These are phyloP conservation scores for Zygosaccharomyces rouxii DNA, from an alignment of 805 yeast species.

Conservation along the genomic window DNA sequence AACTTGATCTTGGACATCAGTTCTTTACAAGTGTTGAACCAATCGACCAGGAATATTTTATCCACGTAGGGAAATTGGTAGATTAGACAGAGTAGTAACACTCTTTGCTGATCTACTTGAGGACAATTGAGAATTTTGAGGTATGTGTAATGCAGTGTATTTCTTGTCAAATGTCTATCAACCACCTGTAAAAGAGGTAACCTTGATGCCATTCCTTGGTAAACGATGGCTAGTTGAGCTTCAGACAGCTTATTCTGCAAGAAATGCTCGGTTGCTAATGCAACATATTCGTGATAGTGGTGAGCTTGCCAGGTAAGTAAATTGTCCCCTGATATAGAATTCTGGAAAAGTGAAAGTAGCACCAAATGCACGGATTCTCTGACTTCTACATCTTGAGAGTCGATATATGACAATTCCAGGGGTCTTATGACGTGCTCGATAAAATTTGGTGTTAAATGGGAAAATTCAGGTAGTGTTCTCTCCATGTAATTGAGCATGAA, in stretches of 20 bases:
- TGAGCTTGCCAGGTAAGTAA: slow-evolving; percentile 19
- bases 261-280: slow-evolving; percentile 18
- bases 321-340: background rate
- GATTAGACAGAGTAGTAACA: slow-evolving; percentile 23
- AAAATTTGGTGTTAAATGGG: slow-evolving; percentile 3
- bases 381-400: slow-evolving; percentile 12
- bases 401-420: slow-evolving; percentile 9
- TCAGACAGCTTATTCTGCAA: slow-evolving; percentile 12
- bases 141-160: slow-evolving; percentile 22
- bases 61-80: slow-evolving; percentile 19
- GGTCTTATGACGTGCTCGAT: slow-evolving; percentile 13
- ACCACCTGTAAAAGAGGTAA: slow-evolving; percentile 9
- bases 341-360: slow-evolving; percentile 17
- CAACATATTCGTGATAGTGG: slow-evolving; percentile 15
- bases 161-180: slow-evolving; percentile 19
- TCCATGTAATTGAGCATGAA: slow-evolving; percentile 26
- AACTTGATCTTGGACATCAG: slow-evolving; percentile 11
- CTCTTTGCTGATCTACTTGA: slow-evolving; percentile 8
- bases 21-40: slow-evolving; percentile 29
- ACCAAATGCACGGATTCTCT: slow-evolving; percentile 27
- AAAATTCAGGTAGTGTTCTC: slow-evolving; percentile 11
- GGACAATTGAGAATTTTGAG: slow-evolving; percentile 15
- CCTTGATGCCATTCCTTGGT: slow-evolving; percentile 15
- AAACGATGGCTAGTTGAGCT: slow-evolving; percentile 22
- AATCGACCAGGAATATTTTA: slow-evolving; percentile 14